A percentile compares a stretch with the other conserved stretches of the same genome.
Evolutionary conservation across 2,329 filamentous ascomycete genomes (phyloP).

Genomic region (Clonostachys sp.): DNA sequence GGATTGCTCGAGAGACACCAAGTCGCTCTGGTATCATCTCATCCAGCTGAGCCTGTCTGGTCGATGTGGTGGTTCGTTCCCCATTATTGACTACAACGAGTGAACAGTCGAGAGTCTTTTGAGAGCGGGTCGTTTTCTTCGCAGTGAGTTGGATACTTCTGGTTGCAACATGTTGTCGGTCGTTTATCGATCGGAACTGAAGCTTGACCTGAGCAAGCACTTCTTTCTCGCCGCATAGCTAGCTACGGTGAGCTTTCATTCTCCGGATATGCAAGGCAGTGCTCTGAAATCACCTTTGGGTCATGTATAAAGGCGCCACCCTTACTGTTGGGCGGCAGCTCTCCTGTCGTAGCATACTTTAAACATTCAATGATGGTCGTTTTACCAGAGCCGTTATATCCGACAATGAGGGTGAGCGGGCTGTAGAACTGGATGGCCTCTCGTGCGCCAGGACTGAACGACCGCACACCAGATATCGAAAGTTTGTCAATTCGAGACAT

Average conservation of each 20-base stretch:
- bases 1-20: constrained; percentile 82
- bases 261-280: background rate
- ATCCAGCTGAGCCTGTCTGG: constrained; percentile 76
- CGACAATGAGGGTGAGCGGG: constrained; percentile 92
- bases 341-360: constrained; percentile 95
- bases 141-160: constrained; percentile 82
- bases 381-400: constrained; percentile 95
- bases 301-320: constrained; percentile 95
- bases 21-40: constrained; percentile 79
- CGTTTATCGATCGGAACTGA: constrained; percentile 74
- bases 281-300: constrained; percentile 59
- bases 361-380: constrained; percentile 98
- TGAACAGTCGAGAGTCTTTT: constrained; percentile 82
- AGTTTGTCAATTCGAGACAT: constrained; percentile 87
- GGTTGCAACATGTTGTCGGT: constrained; percentile 75
- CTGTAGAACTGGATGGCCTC: constrained; percentile 86
- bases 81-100: constrained; percentile 74
- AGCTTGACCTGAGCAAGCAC: constrained; percentile 90
- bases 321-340: constrained; percentile 85
- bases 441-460: constrained; percentile 70
- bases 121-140: constrained; percentile 70
- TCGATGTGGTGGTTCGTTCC: constrained; percentile 74
- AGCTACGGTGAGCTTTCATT: background rate
- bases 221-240: constrained; percentile 80
- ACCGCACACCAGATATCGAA: constrained; percentile 77